Percentiles rank a stretch among this genome's conserved stretches.
phyloP scores from a whole-genome alignment of 495 filamentous ascomycete species.

The Trichoderma virens region DNA sequence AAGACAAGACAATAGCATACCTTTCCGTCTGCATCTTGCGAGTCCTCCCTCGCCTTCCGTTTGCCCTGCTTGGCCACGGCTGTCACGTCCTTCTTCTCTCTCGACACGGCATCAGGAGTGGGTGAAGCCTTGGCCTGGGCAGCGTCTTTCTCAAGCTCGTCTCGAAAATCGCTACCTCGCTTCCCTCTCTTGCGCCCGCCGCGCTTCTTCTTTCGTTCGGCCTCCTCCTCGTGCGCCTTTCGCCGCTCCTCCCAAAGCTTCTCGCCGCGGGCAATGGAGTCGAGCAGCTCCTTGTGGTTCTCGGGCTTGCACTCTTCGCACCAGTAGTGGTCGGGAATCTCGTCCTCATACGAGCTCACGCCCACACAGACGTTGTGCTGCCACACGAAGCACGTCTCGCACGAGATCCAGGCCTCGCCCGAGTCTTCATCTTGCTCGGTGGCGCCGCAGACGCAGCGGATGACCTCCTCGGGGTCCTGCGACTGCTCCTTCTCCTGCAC shows the following conservation, averaged over 20 bases:
- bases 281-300: constrained; percentile 67
- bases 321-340: constrained; percentile 70
- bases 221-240: constrained; percentile 42
- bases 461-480: constrained; percentile 58
- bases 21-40: constrained; percentile 34
- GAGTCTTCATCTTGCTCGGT: constrained; percentile 76
- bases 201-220: constrained; percentile 37
- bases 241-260: constrained; percentile 73
- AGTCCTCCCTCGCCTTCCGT: constrained; percentile 39
- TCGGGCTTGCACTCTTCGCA: constrained; percentile 86
- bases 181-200: constrained; percentile 41
- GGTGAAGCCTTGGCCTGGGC: constrained; percentile 32
- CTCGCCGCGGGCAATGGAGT: constrained; percentile 67
- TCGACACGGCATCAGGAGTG: constrained; percentile 24
- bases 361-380: constrained; percentile 97
- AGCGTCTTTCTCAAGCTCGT: constrained; percentile 22
- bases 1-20: constrained; percentile 17
- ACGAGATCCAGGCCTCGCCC: constrained; percentile 80
- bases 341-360: constrained; percentile 64
- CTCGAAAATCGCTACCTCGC: constrained; percentile 33
- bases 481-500: constrained; percentile 55
- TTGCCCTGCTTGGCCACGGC: constrained; percentile 28
- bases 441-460: constrained; percentile 89
- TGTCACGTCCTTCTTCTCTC: constrained; percentile 23
- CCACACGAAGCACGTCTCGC: constrained; percentile 86